Evolutionary conservation across 2,329 filamentous ascomycete species (phyloP), one percentile per base, ranked within the genome.

Genomic region (Alternaria sp.): DNA sequence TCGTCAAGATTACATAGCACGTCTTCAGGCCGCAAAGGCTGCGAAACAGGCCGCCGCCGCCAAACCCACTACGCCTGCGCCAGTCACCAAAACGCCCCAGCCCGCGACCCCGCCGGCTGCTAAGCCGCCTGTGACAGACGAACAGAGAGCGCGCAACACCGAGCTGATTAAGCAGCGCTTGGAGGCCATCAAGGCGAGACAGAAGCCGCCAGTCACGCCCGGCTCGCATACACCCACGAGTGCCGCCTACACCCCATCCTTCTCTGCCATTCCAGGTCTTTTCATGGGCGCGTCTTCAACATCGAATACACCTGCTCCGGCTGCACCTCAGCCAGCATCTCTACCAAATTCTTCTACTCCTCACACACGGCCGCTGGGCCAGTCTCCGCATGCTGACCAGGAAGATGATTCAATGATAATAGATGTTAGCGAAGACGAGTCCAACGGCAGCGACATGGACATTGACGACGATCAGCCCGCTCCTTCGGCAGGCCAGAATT

Each of bases 121-220:
- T 7, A 65, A 67, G 64, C 65, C 64, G 59, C 72, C 51, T 14
- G 63, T 69, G 12, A 74, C 72, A 4, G 75, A 77, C 6, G 82
- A 82, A 45, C 79, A 81, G 71, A 87, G 82, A 68, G 82, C 83
- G 30, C 88, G 90, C 74, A 88, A 93, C 68, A 97, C 92, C 64
- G 92, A 92, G 62, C 81, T 94, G 30, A 85, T 94, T 50, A 89
- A 92, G 67, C 88, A 93, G 75, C 93, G 93, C 69, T 90, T 97
- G 74, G 92, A 93, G 63, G 90, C 90, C n/a, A 65, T 79, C 47
- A 75, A 72, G 59, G 73, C 74, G 14, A 66, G 69, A 33, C 68
- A 65, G 44, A 73, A 71, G 55, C 68, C 63, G 37, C 60, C 49
- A 26, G 49, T 55, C 3, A 18, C 66, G 9, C 60, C 64, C 23